phyloP scores from a whole-genome alignment of 2,329 filamentous ascomycete species.

The Claviceps sp. region DNA sequence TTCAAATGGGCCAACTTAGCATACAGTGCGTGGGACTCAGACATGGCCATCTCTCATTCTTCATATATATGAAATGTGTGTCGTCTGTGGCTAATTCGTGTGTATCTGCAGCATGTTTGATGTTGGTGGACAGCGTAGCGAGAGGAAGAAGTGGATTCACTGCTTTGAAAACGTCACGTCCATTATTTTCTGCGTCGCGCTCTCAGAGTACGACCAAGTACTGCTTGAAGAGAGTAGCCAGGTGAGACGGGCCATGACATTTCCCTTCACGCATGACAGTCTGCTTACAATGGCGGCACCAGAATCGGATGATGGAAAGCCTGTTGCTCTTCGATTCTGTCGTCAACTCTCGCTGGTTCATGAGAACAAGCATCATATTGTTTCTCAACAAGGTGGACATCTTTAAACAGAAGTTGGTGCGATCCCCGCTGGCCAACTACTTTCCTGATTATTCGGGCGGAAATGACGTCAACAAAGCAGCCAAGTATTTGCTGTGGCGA shows the following conservation, averaged over 20 bases:
- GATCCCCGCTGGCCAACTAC: slow-evolving; percentile 85
- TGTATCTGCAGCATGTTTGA: slow-evolving; percentile 83
- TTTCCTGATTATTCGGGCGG: slow-evolving; percentile 97
- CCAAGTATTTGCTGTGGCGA: slow-evolving; percentile 94
- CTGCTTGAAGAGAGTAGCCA: slow-evolving; percentile 94
- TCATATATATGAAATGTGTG: not conserved
- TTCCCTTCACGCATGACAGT: not conserved
- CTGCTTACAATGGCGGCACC: not conserved
- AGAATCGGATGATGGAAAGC: slow-evolving; percentile 99
- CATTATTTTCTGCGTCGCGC: slow-evolving; percentile 95
- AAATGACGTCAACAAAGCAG: slow-evolving; percentile 94
- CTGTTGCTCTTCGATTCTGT: slow-evolving; percentile 93
- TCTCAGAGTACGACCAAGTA: slow-evolving; percentile 98
- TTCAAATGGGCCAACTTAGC: slow-evolving; percentile 95
- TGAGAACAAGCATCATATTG: slow-evolving; percentile 95
- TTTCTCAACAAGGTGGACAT: slow-evolving; percentile 99
- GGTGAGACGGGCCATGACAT: slow-evolving; percentile 36
- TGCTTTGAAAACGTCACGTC: slow-evolving; percentile 99
- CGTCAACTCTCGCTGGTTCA: slow-evolving; percentile 98
- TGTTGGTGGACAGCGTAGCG: slow-evolving; percentile 90
- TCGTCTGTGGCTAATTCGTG: slow-evolving; percentile 10
- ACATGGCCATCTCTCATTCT: not conserved
- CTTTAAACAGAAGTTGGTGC: slow-evolving; percentile 85
- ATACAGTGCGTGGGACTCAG: slow-evolving; percentile 63
- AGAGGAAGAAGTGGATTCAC: slow-evolving; percentile 99